Evolutionary conservation across 1,284 basidiomycete genomes (phyloP).

Genomic region (Dichomitus squalens): DNA sequence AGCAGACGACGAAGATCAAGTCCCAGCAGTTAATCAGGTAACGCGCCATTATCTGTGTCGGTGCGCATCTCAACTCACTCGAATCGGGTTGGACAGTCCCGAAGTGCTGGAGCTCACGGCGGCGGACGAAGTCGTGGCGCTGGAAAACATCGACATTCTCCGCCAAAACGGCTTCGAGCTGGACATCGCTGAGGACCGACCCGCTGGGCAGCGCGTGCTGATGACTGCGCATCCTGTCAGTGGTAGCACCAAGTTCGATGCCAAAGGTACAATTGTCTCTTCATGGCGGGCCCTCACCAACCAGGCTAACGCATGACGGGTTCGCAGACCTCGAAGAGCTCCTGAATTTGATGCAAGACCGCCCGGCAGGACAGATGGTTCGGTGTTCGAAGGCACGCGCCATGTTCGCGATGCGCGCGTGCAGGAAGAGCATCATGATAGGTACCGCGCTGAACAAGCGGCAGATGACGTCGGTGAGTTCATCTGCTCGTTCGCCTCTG

Average conservation of each 20-base stretch:
- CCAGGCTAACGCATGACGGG: not conserved
- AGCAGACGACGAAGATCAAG: slow-evolving; percentile 85
- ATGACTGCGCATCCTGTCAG: slow-evolving; percentile 89
- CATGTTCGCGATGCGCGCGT: slow-evolving; percentile 98
- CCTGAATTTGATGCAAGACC: slow-evolving; percentile 82
- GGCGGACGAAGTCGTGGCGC: slow-evolving; percentile 86
- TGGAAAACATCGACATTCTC: slow-evolving; percentile 85
- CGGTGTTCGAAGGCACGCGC: slow-evolving; percentile 90
- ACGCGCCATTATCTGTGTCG: slow-evolving; percentile 13
- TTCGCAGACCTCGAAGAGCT: slow-evolving; percentile 91
- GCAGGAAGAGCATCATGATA: slow-evolving; percentile 96
- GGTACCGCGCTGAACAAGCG: slow-evolving; percentile 78
- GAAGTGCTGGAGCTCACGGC: slow-evolving; percentile 83
- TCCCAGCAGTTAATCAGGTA: slow-evolving; percentile 85
- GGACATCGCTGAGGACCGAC: slow-evolving; percentile 52
- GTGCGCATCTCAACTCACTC: not conserved
- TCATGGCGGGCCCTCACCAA: not conserved
- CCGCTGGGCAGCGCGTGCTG: slow-evolving; percentile 57
- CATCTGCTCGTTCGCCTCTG: not conserved
- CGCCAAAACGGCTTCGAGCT: slow-evolving; percentile 90
- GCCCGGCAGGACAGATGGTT: slow-evolving; percentile 77
- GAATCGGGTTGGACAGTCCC: slow-evolving; percentile 52
- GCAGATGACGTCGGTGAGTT: slow-evolving; percentile 81
- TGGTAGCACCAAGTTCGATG: slow-evolving; percentile 84
- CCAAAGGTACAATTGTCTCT: slow-evolving; percentile 49